Conservation (phyloP, 495 filamentous ascomycete species). For the Aspergillus affinis region DNA sequence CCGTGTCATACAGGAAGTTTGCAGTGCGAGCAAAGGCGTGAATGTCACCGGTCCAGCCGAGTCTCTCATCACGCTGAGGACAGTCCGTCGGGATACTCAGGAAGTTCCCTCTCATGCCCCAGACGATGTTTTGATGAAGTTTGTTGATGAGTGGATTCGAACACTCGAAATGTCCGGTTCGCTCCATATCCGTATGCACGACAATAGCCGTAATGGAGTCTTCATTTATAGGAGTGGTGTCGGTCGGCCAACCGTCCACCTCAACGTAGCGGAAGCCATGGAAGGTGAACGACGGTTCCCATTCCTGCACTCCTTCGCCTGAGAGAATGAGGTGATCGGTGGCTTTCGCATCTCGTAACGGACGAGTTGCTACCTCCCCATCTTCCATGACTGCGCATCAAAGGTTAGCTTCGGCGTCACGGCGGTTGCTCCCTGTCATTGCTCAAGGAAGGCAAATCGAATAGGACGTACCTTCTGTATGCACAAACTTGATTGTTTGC, state of each 20-base stretch:
- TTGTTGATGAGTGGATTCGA: slow-evolving; percentile 48
- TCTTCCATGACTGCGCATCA: slow-evolving; percentile 13
- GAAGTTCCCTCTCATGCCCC: slow-evolving; percentile 57
- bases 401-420: background rate
- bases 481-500: slow-evolving; percentile 8
- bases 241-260: slow-evolving; percentile 42
- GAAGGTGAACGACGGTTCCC: slow-evolving; percentile 46
- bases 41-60: slow-evolving; percentile 58
- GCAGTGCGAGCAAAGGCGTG: slow-evolving; percentile 50
- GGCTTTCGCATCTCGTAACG: slow-evolving; percentile 5
- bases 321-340: background rate
- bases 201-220: slow-evolving; percentile 45
- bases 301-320: background rate
- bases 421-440: too few species aligned
- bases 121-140: slow-evolving; percentile 49
- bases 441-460: background rate
- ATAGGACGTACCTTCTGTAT: slow-evolving; percentile 13
- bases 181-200: slow-evolving; percentile 50
- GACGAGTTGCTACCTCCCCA: slow-evolving; percentile 16
- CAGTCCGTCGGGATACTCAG: slow-evolving; percentile 55
- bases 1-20: slow-evolving; percentile 49
- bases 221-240: slow-evolving; percentile 15
- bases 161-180: slow-evolving; percentile 46
- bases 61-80: slow-evolving; percentile 54
- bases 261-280: slow-evolving; percentile 56